These are phyloP conservation scores for Parathielavia appendiculata DNA, from an alignment of 495 filamentous ascomycete species.

Conservation along the genomic window DNA sequence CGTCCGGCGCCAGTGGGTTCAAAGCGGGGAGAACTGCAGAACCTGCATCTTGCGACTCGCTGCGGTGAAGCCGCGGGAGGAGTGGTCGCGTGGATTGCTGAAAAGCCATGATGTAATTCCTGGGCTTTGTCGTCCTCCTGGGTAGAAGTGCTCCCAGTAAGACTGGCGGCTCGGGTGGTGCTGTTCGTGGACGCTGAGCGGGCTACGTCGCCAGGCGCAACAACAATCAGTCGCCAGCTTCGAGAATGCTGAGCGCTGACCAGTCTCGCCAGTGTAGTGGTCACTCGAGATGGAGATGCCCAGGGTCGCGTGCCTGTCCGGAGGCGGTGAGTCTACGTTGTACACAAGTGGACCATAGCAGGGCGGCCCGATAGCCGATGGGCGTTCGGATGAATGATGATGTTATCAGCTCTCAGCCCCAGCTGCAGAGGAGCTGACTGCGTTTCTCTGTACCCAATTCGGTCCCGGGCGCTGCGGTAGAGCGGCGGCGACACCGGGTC, in stretches of 20 bases:
- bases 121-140: background rate
- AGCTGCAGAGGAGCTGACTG: background rate
- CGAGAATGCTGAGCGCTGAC: background rate
- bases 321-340: conserved; percentile 9
- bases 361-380: background rate
- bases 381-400: background rate
- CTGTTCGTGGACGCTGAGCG: background rate
- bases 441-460: too few species aligned
- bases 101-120: conserved; percentile 66
- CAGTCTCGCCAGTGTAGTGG: background rate
- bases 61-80: conserved; percentile 46
- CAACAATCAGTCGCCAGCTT: background rate
- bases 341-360: background rate
- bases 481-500: too few species aligned
- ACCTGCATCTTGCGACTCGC: conserved; percentile 40
- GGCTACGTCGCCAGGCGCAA: background rate
- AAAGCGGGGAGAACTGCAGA: conserved; percentile 40
- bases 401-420: background rate
- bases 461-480: too few species aligned
- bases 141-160: background rate
- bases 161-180: background rate
- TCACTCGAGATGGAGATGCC: background rate
- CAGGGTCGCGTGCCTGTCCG: background rate
- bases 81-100: conserved; percentile 65
- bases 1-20: conserved; percentile 45